Percentiles rank a stretch among this genome's conserved stretches.
These are phyloP conservation scores for Nemania sp. DNA, from an alignment of 2,329 filamentous ascomycete species.

Conservation along the genomic window DNA sequence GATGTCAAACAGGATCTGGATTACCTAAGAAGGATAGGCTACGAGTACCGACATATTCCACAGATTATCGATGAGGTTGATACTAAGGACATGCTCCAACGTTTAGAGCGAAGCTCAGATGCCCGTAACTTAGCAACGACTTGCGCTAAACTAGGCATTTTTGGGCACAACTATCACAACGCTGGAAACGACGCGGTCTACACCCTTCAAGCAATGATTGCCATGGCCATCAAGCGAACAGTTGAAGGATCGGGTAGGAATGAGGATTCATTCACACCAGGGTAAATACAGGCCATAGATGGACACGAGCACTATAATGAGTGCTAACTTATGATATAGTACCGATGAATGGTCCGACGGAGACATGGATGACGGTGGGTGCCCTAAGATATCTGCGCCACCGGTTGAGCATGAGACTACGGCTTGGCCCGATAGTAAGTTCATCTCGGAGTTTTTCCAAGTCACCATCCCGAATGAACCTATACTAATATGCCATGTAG, in stretches of 20 bases:
- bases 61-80: slow-evolving; percentile 76
- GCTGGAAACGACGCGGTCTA: slow-evolving; percentile 88
- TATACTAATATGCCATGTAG: slow-evolving; percentile 23
- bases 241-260: slow-evolving; percentile 30
- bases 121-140: slow-evolving; percentile 69
- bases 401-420: not conserved
- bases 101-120: slow-evolving; percentile 66
- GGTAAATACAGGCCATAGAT: slow-evolving; percentile 14
- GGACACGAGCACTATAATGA: slow-evolving; percentile 13
- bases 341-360: slow-evolving; percentile 51
- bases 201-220: slow-evolving; percentile 79
- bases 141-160: slow-evolving; percentile 73
- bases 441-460: not conserved
- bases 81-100: slow-evolving; percentile 77
- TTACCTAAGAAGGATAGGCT: slow-evolving; percentile 74
- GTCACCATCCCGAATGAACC: not conserved
- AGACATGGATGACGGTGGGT: slow-evolving; percentile 49
- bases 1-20: slow-evolving; percentile 74
- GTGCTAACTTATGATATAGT: slow-evolving; percentile 36
- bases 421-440: slow-evolving; percentile 7
- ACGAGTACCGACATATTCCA: slow-evolving; percentile 65
- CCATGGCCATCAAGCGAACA: slow-evolving; percentile 61
- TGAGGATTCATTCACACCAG: slow-evolving; percentile 9
- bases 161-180: slow-evolving; percentile 79
- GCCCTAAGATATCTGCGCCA: slow-evolving; percentile 39